Base-by-base conservation (phyloP, 1,139 yeast genomes). In the Keqinozyma sinolaborantium region DNA sequence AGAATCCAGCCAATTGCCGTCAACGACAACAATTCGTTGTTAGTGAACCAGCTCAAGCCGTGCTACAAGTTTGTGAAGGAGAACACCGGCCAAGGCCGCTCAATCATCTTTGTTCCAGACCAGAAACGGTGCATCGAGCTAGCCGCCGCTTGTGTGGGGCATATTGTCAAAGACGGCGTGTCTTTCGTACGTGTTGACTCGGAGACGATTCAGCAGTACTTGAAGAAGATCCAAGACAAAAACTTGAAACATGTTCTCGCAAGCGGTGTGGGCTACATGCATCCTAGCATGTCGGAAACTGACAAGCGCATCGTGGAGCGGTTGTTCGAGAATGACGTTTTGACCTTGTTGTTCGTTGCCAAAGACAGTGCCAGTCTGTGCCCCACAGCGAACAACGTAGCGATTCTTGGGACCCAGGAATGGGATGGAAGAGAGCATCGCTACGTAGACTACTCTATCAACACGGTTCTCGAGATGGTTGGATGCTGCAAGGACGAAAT, bases 381-480 rank as follows among this genome's bases (percentile, higher is more conserved):
- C 11, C 88, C 90, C 0, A 26, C 51, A 1, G 77, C 85, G 0
- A 60, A 65, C 28, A 55, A 67, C 31, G 83, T 84, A 3, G 55
- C 83, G 14, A 65, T 90, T 7, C 54, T 82, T 42, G 88, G 95
- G 4, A 87, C 97, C 0, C 82, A 77, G 41, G 68, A 60, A 19
- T 83, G 68, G 47, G 95, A 87, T 33, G 92, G 85, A 1, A 73
- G 68, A 30, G 95, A 84, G 41, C 84, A 79, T 45, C 61, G 90
- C 18, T 75, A 72, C 42, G 58, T 79, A 30, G 87, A 83, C 49
- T 88, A 87, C 50, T 64, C 86, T 0, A 65, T 86, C 21, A 73
- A 70, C 43, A 81, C 79, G 12, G 31, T 88, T 1, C 53, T 81
- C 31, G 94, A 84, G 42, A 84, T 87, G 90, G 60, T 83, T 31